Percentiles rank a stretch among this genome's conserved stretches.
Evolutionary conservation across 2,329 filamentous ascomycete species (phyloP).

Genomic region (Hypoxylon sp.): DNA sequence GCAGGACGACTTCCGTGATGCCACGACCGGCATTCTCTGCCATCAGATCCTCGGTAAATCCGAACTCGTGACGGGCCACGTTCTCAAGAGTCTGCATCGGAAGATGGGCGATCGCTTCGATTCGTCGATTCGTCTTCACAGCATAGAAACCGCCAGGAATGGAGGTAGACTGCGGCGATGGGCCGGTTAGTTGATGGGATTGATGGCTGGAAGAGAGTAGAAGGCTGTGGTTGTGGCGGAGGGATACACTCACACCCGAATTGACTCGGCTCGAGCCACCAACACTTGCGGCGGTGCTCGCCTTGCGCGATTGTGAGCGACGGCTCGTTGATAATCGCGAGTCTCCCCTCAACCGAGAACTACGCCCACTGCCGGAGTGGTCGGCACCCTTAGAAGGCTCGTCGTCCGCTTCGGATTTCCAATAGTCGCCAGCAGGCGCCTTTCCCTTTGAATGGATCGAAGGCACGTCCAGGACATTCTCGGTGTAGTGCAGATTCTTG

Average conservation of each 20-base stretch:
- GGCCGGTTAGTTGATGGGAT: constrained; percentile 19
- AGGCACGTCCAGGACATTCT: constrained; percentile 85
- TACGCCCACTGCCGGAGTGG: constrained; percentile 61
- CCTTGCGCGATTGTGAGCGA: constrained; percentile 69
- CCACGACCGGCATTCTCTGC: constrained; percentile 91
- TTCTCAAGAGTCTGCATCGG: constrained; percentile 95
- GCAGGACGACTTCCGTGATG: constrained; percentile 85
- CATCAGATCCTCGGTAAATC: constrained; percentile 89
- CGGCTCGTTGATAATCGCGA: constrained; percentile 63
- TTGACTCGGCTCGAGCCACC: constrained; percentile 62
- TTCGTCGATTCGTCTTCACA: constrained; percentile 66
- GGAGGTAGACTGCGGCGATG: constrained; percentile 52
- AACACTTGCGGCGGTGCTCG: constrained; percentile 58
- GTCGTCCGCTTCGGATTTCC: constrained; percentile 82
- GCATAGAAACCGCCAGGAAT: constrained; percentile 63
- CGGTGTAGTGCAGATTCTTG: constrained; percentile 91
- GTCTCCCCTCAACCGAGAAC: constrained; percentile 64
- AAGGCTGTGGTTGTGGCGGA: constrained; percentile 23
- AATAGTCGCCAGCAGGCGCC: constrained; percentile 65
- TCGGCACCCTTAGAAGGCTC: constrained; percentile 60
- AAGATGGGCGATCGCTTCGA: constrained; percentile 76
- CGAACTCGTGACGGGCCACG: constrained; percentile 87
- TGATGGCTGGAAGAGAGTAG: too few species aligned
- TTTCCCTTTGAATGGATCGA: constrained; percentile 54
- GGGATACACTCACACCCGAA: constrained; percentile 56